Evolutionary conservation across 768 basidiomycete genomes (phyloP), one percentile per base, ranked within the genome.

Genomic region (Tylopilus sp.): DNA sequence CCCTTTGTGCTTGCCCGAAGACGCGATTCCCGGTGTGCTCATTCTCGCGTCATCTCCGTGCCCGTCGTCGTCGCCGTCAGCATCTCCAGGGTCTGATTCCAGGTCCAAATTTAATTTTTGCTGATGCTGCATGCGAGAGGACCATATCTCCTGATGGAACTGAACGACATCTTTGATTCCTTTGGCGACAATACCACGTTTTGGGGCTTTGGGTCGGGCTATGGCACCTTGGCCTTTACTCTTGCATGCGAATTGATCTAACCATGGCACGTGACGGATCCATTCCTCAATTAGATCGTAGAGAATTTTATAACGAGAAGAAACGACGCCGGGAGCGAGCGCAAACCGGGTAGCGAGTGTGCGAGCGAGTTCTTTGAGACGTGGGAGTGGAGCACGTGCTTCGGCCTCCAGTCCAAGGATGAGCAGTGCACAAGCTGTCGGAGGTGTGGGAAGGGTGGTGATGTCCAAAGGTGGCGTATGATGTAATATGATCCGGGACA

Each of bases 381-480:
- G 73, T 44, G 79, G 76, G 39, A 84, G 72, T 10, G 78, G 71
- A 22, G 71, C 64, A 39, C 79, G 78, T 10, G 69, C 67, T 58
- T 86, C 85, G 4, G 81, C 82, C 73, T 92, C 91, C 31, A 90
- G 68, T 0, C 84, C 79, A 47, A 89, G 75, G 22, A 91, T 74
- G 50, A 88, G 71, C 8, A 88, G 61, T 13, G 86, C 90, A 60
- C 84, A 85, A 5, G 88, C 86, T 3, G 82, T 75, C 17, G 78
- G 73, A 6, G 69, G 69, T 35, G 74, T 71, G 45, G 72, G 73
- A 51, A 74, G 71, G 53, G 56, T 60, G 12, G 63, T 73, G 20
- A 83, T 65, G 22, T 76, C 56, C 18, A 77, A 68, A 55, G 57
- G 73, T 48, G 65, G 72, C 47, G 63, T 69, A 66, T 59, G 74